Conservation (phyloP, 495 filamentous ascomycete species). For the Neurospora sp. region DNA sequence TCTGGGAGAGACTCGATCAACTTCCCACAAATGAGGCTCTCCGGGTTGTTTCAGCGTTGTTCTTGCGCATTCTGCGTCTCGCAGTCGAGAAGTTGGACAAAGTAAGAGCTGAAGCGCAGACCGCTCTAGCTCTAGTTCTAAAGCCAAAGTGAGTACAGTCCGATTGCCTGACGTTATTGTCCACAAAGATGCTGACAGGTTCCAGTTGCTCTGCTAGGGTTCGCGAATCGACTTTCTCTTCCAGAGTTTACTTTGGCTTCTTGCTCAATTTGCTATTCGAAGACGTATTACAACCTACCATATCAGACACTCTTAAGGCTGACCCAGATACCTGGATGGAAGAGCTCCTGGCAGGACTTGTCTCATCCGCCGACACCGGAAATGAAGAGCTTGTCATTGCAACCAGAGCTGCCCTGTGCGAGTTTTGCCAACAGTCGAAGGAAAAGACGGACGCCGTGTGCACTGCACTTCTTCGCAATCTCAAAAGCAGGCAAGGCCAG, state of each 20-base stretch:
- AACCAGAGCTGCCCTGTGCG: conserved; percentile 57
- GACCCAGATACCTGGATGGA: conserved; percentile 22
- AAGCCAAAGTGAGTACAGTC: conserved; percentile 19
- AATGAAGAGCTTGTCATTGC: conserved; percentile 71
- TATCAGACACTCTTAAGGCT: conserved; percentile 6
- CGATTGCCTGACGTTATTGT: neutral
- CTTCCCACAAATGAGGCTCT: neutral
- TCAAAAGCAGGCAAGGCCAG: conserved; percentile 31
- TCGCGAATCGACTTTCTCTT: conserved; percentile 32
- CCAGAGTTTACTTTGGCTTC: conserved; percentile 38
- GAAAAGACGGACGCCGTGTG: conserved; percentile 22
- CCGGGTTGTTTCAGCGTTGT: conserved; percentile 18
- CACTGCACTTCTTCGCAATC: conserved; percentile 23
- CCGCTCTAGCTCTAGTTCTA: conserved; percentile 28
- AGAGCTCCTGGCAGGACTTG: conserved; percentile 58
- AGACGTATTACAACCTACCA: conserved; percentile 16
- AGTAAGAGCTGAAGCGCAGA: conserved; percentile 58
- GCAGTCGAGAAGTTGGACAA: conserved; percentile 84
- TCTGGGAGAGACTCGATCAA: conserved; percentile 25
- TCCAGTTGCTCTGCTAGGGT: conserved; percentile 18
- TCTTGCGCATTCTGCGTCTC: conserved; percentile 50
- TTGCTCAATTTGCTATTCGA: conserved; percentile 33
- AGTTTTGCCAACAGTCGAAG: conserved; percentile 29
- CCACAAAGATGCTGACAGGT: conserved; percentile 4
- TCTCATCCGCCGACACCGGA: conserved; percentile 74